Conservation (phyloP, 306 rosid species). For the Styphnolobium japonicum region DNA sequence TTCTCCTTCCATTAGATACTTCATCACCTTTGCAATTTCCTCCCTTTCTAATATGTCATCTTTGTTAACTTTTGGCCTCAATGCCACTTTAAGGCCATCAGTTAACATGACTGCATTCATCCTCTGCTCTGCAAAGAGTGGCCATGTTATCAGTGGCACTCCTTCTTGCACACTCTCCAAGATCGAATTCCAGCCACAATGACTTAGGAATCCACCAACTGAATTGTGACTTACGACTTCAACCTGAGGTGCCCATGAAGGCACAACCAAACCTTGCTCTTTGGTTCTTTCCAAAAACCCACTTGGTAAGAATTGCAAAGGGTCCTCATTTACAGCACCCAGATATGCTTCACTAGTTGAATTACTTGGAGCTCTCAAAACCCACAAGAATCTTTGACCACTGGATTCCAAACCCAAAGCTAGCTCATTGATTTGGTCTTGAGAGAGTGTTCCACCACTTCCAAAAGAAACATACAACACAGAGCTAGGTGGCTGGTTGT, state of each 20-base stretch:
- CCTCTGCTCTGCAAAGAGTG: not conserved
- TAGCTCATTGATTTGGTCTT: not conserved
- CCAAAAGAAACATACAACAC: not conserved
- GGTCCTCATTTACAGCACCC: not conserved
- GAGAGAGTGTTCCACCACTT: not conserved
- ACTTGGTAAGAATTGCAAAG: too few species aligned
- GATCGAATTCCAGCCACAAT: not conserved
- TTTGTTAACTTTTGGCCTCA: not conserved
- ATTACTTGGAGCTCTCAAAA: not conserved
- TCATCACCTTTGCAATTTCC: not conserved
- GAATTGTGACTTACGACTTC: not conserved
- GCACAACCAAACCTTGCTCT: not conserved
- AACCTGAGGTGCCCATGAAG: slow-evolving; percentile 10
- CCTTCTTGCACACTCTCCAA: not conserved
- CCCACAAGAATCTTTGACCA: not conserved
- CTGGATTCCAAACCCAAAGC: not conserved
- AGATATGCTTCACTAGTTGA: not conserved
- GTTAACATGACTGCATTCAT: not conserved
- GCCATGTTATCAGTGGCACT: not conserved
- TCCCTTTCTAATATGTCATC: not conserved
- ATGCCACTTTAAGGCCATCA: not conserved
- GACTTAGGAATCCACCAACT: not conserved
- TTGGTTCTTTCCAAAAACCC: not conserved
- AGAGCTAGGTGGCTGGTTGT: not conserved
- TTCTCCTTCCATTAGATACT: not conserved